A percentile compares a stretch with the other conserved stretches of the same genome.
phyloP scores from a whole-genome alignment of 805 yeast genomes.

The Yarrowia osloensis region DNA sequence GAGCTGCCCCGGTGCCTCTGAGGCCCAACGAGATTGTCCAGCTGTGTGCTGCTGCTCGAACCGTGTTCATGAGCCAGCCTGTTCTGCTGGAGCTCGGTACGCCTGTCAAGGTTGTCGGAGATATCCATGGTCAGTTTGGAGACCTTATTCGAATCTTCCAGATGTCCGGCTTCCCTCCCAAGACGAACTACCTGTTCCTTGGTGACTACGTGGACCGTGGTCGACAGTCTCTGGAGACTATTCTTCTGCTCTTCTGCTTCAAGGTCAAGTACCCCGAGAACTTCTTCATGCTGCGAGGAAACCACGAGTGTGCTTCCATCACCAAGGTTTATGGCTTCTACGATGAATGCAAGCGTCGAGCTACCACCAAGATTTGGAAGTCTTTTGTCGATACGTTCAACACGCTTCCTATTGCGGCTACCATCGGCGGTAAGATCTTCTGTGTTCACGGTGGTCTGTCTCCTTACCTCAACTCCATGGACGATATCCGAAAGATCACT shows the following conservation, averaged over 20 bases:
- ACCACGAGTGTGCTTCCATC: conserved; percentile 94
- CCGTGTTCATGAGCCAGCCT: conserved; percentile 84
- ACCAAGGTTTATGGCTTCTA: conserved; percentile 94
- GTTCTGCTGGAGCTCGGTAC: conserved; percentile 78
- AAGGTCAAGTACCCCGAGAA: conserved; percentile 93
- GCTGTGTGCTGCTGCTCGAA: conserved; percentile 79
- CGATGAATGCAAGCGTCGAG: conserved; percentile 92
- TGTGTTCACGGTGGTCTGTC: conserved; percentile 81
- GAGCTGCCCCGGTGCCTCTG: conserved; percentile 41
- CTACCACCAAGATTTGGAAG: conserved; percentile 88
- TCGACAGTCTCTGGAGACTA: conserved; percentile 88
- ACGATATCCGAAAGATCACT: conserved; percentile 66
- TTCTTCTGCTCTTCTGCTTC: conserved; percentile 76
- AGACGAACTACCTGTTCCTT: conserved; percentile 79
- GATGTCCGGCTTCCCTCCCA: conserved; percentile 92
- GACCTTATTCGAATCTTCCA: conserved; percentile 85
- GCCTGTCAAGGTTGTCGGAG: conserved; percentile 85
- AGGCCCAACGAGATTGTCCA: conserved; percentile 78
- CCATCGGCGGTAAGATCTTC: conserved; percentile 87
- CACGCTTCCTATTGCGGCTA: conserved; percentile 88
- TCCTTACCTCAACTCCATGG: conserved; percentile 68
- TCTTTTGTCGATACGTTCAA: conserved; percentile 86
- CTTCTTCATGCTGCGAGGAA: conserved; percentile 81
- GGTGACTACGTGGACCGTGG: conserved; percentile 98
- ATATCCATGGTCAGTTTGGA: conserved; percentile 91